A percentile compares a stretch with the other conserved stretches of the same genome.
Conservation (phyloP, 768 basidiomycete genomes). For the Mycena latifolia region DNA sequence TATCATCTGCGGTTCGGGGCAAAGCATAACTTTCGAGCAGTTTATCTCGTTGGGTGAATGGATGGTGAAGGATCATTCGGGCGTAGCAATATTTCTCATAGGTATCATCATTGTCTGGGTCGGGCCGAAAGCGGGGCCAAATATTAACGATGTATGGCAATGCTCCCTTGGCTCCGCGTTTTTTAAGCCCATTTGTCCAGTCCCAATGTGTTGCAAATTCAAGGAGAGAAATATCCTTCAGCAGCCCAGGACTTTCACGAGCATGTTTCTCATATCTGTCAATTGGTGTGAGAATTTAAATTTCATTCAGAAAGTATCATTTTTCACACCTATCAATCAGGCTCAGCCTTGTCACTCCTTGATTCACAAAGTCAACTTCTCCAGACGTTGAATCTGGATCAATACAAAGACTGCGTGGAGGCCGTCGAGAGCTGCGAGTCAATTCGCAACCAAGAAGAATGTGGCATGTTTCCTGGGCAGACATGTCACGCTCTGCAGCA, state of each 20-base stretch:
- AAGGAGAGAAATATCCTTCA: slow-evolving; percentile 3
- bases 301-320: not conserved
- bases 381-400: slow-evolving; percentile 3
- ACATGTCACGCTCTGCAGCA: slow-evolving; percentile 22
- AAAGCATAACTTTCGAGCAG: not conserved
- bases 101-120: not conserved
- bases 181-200: not conserved
- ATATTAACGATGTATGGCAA: slow-evolving; percentile 25
- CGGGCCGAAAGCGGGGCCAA: slow-evolving; percentile 2
- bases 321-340: slow-evolving; percentile 1
- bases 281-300: too few species aligned
- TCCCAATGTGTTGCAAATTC: slow-evolving; percentile 17
- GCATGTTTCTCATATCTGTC: slow-evolving; percentile 1
- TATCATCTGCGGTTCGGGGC: not conserved
- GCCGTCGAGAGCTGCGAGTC: not conserved
- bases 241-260: too few species aligned
- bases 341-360: not conserved
- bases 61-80: slow-evolving; percentile 11
- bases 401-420: slow-evolving; percentile 20
- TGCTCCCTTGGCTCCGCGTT: slow-evolving; percentile 10
- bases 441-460: slow-evolving; percentile 24
- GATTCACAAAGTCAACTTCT: slow-evolving; percentile 3
- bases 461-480: slow-evolving; percentile 34
- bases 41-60: not conserved
- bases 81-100: slow-evolving; percentile 12